Evolutionary conservation across 2,329 filamentous ascomycete genomes (phyloP).

Genomic region (Diaporthe caulivora): DNA sequence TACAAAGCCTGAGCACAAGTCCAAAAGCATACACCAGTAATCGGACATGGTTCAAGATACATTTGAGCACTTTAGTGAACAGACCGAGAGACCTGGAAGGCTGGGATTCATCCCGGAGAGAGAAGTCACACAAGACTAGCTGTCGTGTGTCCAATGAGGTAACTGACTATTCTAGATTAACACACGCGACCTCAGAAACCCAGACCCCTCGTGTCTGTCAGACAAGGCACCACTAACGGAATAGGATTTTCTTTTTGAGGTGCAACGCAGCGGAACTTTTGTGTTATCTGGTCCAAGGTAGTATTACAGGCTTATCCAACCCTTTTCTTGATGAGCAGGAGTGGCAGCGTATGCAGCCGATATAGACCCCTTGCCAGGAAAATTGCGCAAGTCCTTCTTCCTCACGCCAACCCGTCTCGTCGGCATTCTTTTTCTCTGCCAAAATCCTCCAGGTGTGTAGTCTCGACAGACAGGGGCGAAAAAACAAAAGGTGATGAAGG

Average conservation of each 20-base stretch:
- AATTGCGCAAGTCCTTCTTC: constrained; percentile 11
- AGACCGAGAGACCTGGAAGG: too few species aligned
- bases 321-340: background rate
- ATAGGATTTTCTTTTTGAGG: constrained; percentile 3
- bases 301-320: background rate
- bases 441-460: background rate
- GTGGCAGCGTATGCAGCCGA: constrained; percentile 9
- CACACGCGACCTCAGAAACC: too few species aligned
- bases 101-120: too few species aligned
- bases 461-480: background rate
- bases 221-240: background rate
- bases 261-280: constrained; percentile 4
- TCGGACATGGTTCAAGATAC: too few species aligned
- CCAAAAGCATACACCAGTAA: too few species aligned
- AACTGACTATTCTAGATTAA: too few species aligned
- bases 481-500: background rate
- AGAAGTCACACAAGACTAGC: too few species aligned
- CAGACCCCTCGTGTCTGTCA: too few species aligned
- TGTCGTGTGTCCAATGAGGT: background rate
- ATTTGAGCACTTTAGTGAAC: too few species aligned
- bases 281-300: constrained; percentile 6
- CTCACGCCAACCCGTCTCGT: background rate
- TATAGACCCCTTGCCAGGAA: background rate
- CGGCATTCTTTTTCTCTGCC: background rate
- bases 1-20: too few species aligned